A percentile compares a stretch with the other conserved stretches of the same genome.
phyloP scores from a whole-genome alignment of 331 rosid genomes.

The Malus hybrid region DNA sequence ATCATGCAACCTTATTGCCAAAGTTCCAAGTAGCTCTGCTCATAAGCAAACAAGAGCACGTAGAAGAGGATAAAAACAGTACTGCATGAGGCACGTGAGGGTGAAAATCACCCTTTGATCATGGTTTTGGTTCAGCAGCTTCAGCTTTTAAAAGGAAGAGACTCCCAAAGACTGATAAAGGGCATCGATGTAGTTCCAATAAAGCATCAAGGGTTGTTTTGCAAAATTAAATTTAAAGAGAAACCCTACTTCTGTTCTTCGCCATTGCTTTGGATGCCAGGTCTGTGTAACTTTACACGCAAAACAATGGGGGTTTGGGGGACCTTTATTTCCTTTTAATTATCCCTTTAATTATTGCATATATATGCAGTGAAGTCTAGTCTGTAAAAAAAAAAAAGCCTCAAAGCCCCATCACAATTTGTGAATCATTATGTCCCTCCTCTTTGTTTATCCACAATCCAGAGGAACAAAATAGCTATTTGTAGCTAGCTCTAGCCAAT shows the following conservation, averaged over 20 bases:
- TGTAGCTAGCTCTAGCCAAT: not conserved
- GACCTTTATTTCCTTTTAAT: constrained; percentile 12
- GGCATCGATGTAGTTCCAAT: constrained; percentile 11
- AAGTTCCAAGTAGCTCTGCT: no score
- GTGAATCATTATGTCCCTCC: constrained; percentile 40
- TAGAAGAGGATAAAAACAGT: no score
- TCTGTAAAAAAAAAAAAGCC: constrained; percentile 44
- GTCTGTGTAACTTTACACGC: constrained; percentile 52
- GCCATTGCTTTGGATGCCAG: constrained; percentile 46
- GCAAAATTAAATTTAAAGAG: constrained; percentile 25
- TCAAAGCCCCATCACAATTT: constrained; percentile 17
- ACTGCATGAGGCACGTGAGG: constrained; percentile 2
- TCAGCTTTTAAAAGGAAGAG: constrained; percentile 25
- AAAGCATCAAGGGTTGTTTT: constrained; percentile 28
- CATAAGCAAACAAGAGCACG: no score
- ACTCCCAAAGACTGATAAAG: constrained; percentile 3
- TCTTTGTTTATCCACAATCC: constrained; percentile 7
- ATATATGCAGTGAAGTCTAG: constrained; percentile 16
- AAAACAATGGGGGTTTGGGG: constrained; percentile 34
- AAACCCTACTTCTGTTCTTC: constrained; percentile 24
- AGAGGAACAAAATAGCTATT: not conserved
- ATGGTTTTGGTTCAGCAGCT: constrained; percentile 4
- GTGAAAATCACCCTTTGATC: constrained; percentile 12
- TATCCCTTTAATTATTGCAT: constrained; percentile 25
- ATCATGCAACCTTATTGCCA: no score